A percentile compares a stretch with the other conserved stretches of the same genome.
Conservation (phyloP, 352 stramenopile species). For the Plasmopara viticola region DNA sequence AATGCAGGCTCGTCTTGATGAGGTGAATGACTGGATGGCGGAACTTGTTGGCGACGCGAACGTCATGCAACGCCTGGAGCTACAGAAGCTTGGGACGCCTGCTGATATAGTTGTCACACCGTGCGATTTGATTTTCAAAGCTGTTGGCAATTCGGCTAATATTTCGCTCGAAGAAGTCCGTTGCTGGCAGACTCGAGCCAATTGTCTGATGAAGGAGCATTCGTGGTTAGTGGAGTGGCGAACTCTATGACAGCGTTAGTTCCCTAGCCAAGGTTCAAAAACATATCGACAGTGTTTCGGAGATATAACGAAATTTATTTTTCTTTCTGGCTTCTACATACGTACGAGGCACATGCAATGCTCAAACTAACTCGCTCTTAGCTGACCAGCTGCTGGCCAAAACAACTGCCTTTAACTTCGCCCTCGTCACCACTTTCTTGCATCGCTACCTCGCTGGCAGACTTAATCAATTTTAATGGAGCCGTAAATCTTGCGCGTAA, state of each 20-base stretch:
- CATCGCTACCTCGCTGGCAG: slow-evolving; percentile 17
- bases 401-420: slow-evolving; percentile 2
- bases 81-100: slow-evolving; percentile 76
- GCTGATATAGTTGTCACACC: slow-evolving; percentile 68
- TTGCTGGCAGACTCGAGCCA: slow-evolving; percentile 45
- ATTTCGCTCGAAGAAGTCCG: slow-evolving; percentile 32
- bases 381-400: neutral
- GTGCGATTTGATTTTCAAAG: slow-evolving; percentile 55
- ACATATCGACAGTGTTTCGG: slow-evolving; percentile 2
- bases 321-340: slow-evolving; percentile 25
- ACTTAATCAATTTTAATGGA: slow-evolving; percentile 92
- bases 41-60: slow-evolving; percentile 52
- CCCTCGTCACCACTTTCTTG: slow-evolving; percentile 16
- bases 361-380: neutral
- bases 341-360: slow-evolving; percentile 14
- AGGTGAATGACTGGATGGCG: slow-evolving; percentile 74
- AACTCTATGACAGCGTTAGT: slow-evolving; percentile 36
- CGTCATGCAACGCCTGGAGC: slow-evolving; percentile 49
- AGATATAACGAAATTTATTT: slow-evolving; percentile 27
- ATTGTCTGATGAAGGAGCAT: slow-evolving; percentile 30
- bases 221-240: slow-evolving; percentile 78
- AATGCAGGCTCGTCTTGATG: slow-evolving; percentile 55
- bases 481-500: slow-evolving; percentile 98
- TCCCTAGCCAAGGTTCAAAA: neutral
- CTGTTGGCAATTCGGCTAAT: slow-evolving; percentile 14